A percentile compares a stretch with the other conserved stretches of the same genome.
These are phyloP conservation scores for Buxus sempervirens DNA, from an alignment of 164 flowering plant species.

Conservation along the genomic window DNA sequence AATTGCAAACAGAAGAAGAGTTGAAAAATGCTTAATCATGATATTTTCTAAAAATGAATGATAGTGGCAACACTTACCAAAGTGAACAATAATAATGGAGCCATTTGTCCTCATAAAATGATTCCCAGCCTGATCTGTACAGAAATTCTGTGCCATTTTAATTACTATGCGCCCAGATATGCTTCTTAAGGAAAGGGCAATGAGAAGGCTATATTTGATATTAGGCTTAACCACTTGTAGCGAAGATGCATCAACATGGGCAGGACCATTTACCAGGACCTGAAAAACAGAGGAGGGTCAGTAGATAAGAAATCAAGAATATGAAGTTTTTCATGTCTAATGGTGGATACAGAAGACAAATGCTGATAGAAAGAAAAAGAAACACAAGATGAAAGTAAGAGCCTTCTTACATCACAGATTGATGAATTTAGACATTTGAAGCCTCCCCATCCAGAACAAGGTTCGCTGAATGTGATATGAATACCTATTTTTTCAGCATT, in stretches of 20 bases:
- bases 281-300: conserved; percentile 17
- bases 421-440: conserved; percentile 53
- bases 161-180: conserved; percentile 37
- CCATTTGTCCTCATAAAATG: conserved; percentile 35
- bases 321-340: neutral
- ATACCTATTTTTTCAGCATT: conserved; percentile 35
- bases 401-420: conserved; percentile 41
- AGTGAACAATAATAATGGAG: conserved; percentile 35
- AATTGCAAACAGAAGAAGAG: neutral
- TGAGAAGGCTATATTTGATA: conserved; percentile 33
- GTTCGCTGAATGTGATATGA: conserved; percentile 44
- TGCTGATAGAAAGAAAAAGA: neutral
- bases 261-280: conserved; percentile 46
- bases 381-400: neutral
- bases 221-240: conserved; percentile 30
- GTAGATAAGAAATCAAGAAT: neutral
- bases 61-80: conserved; percentile 30
- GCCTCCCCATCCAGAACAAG: conserved; percentile 47
- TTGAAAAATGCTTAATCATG: neutral
- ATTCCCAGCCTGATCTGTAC: conserved; percentile 55
- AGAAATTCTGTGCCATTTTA: conserved; percentile 39
- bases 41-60: neutral
- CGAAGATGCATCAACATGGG: conserved; percentile 33
- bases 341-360: neutral
- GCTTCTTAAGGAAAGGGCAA: conserved; percentile 28